Conservation (phyloP, 2,329 filamentous ascomycete species). For the Colletotrichum magnum region DNA sequence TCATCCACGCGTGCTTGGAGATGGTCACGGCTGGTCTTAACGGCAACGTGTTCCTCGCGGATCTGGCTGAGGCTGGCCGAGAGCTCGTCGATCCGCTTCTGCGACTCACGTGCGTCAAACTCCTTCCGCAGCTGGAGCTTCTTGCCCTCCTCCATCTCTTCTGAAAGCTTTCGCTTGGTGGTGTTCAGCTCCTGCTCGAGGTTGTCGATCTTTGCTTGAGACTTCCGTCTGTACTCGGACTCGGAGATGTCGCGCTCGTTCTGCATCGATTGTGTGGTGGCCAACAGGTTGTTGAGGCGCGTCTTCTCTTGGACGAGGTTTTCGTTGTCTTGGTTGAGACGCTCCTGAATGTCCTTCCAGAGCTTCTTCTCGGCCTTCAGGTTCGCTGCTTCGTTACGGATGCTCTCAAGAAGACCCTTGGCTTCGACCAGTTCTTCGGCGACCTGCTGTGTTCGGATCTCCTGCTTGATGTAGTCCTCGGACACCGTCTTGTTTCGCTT, state of each 20-base stretch:
- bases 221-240: constrained; percentile 82
- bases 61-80: constrained; percentile 83
- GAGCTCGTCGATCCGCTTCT: constrained; percentile 94
- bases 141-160: constrained; percentile 87
- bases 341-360: constrained; percentile 93
- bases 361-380: constrained; percentile 95
- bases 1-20: constrained; percentile 91
- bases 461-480: constrained; percentile 89
- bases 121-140: constrained; percentile 88
- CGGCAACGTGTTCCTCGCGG: constrained; percentile 87
- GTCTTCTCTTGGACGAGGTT: constrained; percentile 86
- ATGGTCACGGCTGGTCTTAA: constrained; percentile 91
- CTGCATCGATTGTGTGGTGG: constrained; percentile 87
- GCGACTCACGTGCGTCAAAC: constrained; percentile 88
- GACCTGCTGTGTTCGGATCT: constrained; percentile 90
- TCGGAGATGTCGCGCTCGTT: constrained; percentile 93
- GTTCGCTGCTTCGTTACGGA: constrained; percentile 92
- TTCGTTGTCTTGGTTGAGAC: constrained; percentile 91
- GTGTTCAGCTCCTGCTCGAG: constrained; percentile 84
- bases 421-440: constrained; percentile 94
- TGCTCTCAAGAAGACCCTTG: constrained; percentile 84
- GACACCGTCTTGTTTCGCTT: constrained; percentile 83
- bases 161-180: constrained; percentile 85
- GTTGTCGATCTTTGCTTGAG: constrained; percentile 83
- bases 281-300: constrained; percentile 85